Evolutionary conservation across 1,284 basidiomycete genomes (phyloP), one percentile per base, ranked within the genome.

Genomic region (Sutorius eximius): DNA sequence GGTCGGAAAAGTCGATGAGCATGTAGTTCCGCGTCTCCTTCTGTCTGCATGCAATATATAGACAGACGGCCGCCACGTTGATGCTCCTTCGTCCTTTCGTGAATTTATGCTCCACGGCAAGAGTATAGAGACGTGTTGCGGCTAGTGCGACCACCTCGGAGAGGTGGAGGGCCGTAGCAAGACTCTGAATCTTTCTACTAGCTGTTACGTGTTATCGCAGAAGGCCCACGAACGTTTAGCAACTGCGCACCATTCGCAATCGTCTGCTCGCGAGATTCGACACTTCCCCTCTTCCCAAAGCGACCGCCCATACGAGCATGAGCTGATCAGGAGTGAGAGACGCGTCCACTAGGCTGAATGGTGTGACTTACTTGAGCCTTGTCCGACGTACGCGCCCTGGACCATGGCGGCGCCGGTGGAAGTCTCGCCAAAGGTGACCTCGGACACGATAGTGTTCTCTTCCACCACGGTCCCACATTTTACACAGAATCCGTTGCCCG

Each of bases 1-100:
- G 77, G 68, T 97, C 95, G 15, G 91, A 92, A 69, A 99, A 98
- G 75, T 99, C 97, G 61, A 99, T 99, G 36, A 99, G 85, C 97
- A 99, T 99, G 70, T 96, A 93, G 56, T 87, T 89, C 38, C 89
- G 78, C 0, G 89, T 93, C 72, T 96, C 93, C 65, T 91, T 92
- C 72, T 95, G 87, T 53, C 97, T 77, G 68, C 95, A 97, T 8
- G 95, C 93, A 48, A 98, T 86, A 69, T 99, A 99, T 48, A 98
- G 80, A 71, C 97, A 99, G 45, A 95, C 90, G 0, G 95, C 96
- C 29, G 96, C 88, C 54, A 98, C 93, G 64, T 98, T 95, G 69
- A 94, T 82, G 61, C 91, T 91, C 66, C 91, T 89, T 34, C 97
- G 83, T 2, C 97, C 97, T 69, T 93, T 93, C 12, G 92, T 95